Conservation (phyloP, 192 early-diverging fungal species). For the Mortierella claussenii region DNA sequence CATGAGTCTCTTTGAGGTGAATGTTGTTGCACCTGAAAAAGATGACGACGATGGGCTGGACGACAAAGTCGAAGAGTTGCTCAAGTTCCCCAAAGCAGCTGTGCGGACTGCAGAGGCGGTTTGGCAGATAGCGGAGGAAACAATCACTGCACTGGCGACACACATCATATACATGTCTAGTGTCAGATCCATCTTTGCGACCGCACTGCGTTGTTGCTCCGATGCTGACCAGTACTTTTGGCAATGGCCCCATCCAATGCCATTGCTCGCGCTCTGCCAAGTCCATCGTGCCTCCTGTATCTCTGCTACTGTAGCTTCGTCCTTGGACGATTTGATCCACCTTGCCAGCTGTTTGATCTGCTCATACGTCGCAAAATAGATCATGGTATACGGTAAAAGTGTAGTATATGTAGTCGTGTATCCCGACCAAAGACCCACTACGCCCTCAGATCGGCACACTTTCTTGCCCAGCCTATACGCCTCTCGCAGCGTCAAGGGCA, state of each 20-base stretch:
- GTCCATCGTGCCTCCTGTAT: not conserved
- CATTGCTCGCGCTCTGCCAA: not conserved
- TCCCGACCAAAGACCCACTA: slow-evolving; percentile 31
- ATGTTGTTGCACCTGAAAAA: too few relatives aligned
- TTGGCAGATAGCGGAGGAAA: slow-evolving; percentile 32
- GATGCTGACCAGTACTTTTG: slow-evolving; percentile 6
- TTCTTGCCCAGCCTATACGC: slow-evolving; percentile 15
- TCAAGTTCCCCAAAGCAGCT: not conserved
- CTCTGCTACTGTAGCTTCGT: not conserved
- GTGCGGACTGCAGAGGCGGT: slow-evolving; percentile 15
- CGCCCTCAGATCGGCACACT: slow-evolving; percentile 19
- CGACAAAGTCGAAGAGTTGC: not conserved
- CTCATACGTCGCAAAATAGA: slow-evolving; percentile 47
- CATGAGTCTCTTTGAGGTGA: not conserved
- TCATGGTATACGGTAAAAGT: slow-evolving; percentile 33
- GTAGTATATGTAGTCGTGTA: slow-evolving; percentile 16
- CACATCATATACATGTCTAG: slow-evolving; percentile 34
- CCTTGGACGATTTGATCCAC: slow-evolving; percentile 3
- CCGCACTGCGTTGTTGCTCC: not conserved
- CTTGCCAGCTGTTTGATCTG: slow-evolving; percentile 33
- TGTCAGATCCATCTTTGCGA: slow-evolving; percentile 6
- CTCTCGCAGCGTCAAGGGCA: slow-evolving; percentile 19
- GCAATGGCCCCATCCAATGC: not conserved
- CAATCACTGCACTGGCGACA: slow-evolving; percentile 25
- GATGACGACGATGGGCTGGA: too few relatives aligned